A percentile compares a stretch with the other conserved stretches of the same genome.
Evolutionary conservation across 768 basidiomycete genomes (phyloP).

Genomic region (Mycena galericulata): DNA sequence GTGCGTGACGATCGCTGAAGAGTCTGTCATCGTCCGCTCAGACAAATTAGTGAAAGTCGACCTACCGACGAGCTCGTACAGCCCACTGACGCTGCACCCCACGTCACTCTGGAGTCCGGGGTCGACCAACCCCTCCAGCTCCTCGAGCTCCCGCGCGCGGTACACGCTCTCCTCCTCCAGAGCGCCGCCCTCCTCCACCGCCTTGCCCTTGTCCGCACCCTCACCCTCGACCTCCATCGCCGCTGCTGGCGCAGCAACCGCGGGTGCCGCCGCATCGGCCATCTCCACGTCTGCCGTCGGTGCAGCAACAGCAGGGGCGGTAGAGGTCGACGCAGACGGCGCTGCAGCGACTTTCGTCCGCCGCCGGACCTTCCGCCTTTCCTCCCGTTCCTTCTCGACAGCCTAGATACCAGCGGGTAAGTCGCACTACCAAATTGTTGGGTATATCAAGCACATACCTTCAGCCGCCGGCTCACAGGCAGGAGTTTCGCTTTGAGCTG

Average conservation of each 20-base stretch:
- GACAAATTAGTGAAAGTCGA: slow-evolving; percentile 32
- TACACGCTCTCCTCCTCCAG: slow-evolving; percentile 75
- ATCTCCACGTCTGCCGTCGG: slow-evolving; percentile 62
- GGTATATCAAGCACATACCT: slow-evolving; percentile 39
- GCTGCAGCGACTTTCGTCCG: slow-evolving; percentile 69
- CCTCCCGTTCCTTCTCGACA: slow-evolving; percentile 84
- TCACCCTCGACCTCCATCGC: slow-evolving; percentile 40
- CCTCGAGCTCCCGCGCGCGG: slow-evolving; percentile 71
- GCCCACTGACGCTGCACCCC: slow-evolving; percentile 80
- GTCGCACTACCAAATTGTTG: too few relatives aligned
- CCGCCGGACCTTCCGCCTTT: slow-evolving; percentile 85
- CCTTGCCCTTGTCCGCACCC: slow-evolving; percentile 39
- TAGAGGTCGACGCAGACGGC: slow-evolving; percentile 27
- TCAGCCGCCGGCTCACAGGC: slow-evolving; percentile 78
- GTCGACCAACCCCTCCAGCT: slow-evolving; percentile 74
- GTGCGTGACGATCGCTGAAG: slow-evolving; percentile 92
- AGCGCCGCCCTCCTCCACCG: slow-evolving; percentile 54
- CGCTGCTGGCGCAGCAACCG: slow-evolving; percentile 37
- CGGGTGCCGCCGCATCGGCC: slow-evolving; percentile 47
- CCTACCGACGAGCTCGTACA: slow-evolving; percentile 94
- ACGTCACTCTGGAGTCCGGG: slow-evolving; percentile 72
- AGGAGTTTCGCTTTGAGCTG: slow-evolving; percentile 79
- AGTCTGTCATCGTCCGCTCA: background rate
- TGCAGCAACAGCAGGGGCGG: slow-evolving; percentile 39
- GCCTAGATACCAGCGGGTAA: slow-evolving; percentile 46